Conservation (phyloP, 2,329 filamentous ascomycete genomes). For the Colletotrichum liriopes region DNA sequence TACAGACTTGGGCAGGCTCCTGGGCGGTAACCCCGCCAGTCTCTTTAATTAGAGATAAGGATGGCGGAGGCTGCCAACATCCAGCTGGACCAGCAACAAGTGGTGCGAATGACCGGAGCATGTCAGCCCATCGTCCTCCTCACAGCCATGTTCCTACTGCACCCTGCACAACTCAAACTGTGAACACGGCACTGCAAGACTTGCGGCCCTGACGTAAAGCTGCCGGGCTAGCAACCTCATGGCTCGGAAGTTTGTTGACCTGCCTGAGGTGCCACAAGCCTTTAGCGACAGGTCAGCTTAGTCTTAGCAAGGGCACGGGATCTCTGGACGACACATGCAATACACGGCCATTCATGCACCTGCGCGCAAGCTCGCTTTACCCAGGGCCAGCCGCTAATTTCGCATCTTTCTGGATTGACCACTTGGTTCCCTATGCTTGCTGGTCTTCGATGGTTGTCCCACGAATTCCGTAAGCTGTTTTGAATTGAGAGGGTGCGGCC, state of each 20-base stretch:
- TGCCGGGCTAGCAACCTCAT: neutral
- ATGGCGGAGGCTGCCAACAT: conserved; percentile 23
- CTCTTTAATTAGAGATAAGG: conserved; percentile 10
- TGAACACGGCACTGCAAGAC: neutral
- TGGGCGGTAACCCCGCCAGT: neutral
- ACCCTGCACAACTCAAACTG: neutral
- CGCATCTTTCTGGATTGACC: conserved; percentile 9
- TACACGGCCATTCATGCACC: conserved; percentile 21
- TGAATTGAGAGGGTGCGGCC: neutral
- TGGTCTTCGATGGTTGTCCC: conserved; percentile 4
- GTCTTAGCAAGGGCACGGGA: conserved; percentile 8
- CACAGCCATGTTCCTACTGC: neutral
- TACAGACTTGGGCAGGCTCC: neutral
- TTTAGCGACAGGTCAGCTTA: neutral
- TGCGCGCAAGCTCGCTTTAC: conserved; percentile 6
- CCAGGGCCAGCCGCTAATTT: conserved; percentile 1
- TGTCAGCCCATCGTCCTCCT: conserved; percentile 2
- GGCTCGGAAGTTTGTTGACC: conserved; percentile 14
- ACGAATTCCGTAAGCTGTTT: conserved; percentile 7
- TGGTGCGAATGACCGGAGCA: conserved; percentile 12
- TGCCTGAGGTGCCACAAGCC: conserved; percentile 17
- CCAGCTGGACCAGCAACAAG: conserved; percentile 26
- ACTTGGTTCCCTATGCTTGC: conserved; percentile 10
- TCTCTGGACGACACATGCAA: conserved; percentile 14
- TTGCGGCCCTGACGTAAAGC: conserved; percentile 4